A percentile compares a stretch with the other conserved stretches of the same genome.
phyloP scores from a whole-genome alignment of 2,329 filamentous ascomycete species.

The Aureobasidium leucospermi region DNA sequence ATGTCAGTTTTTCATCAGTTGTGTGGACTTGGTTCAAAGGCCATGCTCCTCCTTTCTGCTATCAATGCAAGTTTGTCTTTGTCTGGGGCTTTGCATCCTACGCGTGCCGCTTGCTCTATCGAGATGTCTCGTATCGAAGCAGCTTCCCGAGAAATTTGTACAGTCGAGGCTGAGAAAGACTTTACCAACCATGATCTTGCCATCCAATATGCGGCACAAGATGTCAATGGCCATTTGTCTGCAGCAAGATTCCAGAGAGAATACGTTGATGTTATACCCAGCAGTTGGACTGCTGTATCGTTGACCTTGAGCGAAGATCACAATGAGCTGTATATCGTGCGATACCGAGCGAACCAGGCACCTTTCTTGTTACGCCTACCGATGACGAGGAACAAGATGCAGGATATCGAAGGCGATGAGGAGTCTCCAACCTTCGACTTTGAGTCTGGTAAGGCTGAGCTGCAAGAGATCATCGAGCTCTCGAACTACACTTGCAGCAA shows the following conservation, averaged over 20 bases:
- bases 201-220: neutral
- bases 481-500: constrained; percentile 81
- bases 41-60: constrained; percentile 34
- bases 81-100: constrained; percentile 29
- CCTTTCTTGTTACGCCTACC: constrained; percentile 86
- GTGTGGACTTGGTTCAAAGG: constrained; percentile 29
- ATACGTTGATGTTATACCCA: constrained; percentile 79
- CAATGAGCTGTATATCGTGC: constrained; percentile 84
- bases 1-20: constrained; percentile 49
- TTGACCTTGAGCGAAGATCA: constrained; percentile 73
- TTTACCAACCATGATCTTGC: neutral
- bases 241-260: constrained; percentile 60
- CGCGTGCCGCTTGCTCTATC: constrained; percentile 33
- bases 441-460: constrained; percentile 67
- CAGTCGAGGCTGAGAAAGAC: constrained; percentile 3
- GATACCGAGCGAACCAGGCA: constrained; percentile 63
- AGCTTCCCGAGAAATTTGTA: neutral
- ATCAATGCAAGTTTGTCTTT: constrained; percentile 25
- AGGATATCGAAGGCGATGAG: constrained; percentile 55
- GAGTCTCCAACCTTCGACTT: constrained; percentile 72
- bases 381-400: constrained; percentile 70
- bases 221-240: constrained; percentile 15
- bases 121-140: constrained; percentile 14
- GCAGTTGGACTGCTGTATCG: constrained; percentile 77
- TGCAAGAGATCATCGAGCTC: constrained; percentile 71